Evolutionary conservation across 495 filamentous ascomycete species (phyloP), one percentile per base, ranked within the genome.

Genomic region (Xylaria acuta): DNA sequence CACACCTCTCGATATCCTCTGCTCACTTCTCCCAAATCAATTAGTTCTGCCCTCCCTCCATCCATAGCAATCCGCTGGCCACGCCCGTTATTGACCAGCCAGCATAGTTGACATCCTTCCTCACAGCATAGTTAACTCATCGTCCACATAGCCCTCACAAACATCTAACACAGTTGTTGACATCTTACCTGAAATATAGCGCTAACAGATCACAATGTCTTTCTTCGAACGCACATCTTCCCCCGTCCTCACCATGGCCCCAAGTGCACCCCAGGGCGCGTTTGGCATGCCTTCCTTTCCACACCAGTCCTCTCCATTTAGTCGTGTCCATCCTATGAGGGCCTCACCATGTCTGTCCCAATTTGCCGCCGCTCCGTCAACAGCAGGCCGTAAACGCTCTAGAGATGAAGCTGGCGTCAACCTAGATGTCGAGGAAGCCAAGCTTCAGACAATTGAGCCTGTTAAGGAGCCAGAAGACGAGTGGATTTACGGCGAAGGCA

Each of bases 401-500:
- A 84, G 88, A 77, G 89, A 89, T 70, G 89, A 92, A 78, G 88
- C 89, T 20, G 84, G 85, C 60, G 82, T 86, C 65, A 87, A 88
- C 68, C 85, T 89, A 64, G 87, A 89, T 64, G 79, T 82, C 68
- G 81, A 84, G 64, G 70, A 84, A 53, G 73, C 72, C 18, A 75
- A 82, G 72, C 75, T 78, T 34, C 65, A 76, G 54, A 80, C 81
- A 27, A 78, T 79, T 53, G 77, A 79, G 64, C 80, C 80, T 43
- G 76, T 79, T 73, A 79, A 83, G 41, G 86, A 89, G 75, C 78
- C 84, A 53, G 88, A 86, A 77, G 85, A 85, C 70, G 87, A 84
- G 73, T 90, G 85, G 86, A 73, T 83, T 72, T 92, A 92, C 75
- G 92, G 92, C 70, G 89, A 90, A 64, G 92, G 92, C 60, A 94